Evolutionary conservation across 164 flowering plant genomes (phyloP).

Genomic region (Vitis riparia): DNA sequence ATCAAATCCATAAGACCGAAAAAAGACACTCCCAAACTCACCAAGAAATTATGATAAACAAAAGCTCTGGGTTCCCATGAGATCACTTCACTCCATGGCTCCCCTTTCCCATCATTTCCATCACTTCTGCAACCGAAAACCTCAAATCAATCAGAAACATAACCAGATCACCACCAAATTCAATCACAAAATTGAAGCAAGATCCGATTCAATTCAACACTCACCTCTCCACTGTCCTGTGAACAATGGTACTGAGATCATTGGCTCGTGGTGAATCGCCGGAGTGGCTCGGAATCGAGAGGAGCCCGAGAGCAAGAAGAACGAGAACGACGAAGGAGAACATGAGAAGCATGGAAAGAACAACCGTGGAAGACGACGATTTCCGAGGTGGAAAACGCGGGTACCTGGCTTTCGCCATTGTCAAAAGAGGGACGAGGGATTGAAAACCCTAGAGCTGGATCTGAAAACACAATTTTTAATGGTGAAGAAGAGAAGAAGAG

Average conservation of each 20-base stretch:
- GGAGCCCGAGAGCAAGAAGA: constrained; percentile 67
- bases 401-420: constrained; percentile 55
- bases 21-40: constrained; percentile 13
- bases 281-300: constrained; percentile 54
- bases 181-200: background rate
- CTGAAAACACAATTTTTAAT: background rate
- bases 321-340: constrained; percentile 52
- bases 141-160: background rate
- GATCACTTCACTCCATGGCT: constrained; percentile 84
- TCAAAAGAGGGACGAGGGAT: background rate
- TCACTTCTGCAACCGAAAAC: constrained; percentile 24
- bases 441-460: background rate
- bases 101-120: constrained; percentile 36
- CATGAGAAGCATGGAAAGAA: constrained; percentile 47
- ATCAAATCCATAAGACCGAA: background rate
- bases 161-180: background rate
- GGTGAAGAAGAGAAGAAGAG: no score
- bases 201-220: background rate
- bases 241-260: constrained; percentile 59
- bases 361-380: constrained; percentile 44
- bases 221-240: constrained; percentile 28
- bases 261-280: constrained; percentile 31
- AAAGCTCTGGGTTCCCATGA: constrained; percentile 98
- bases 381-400: constrained; percentile 38
- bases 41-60: constrained; percentile 89